A percentile compares a stretch with the other conserved stretches of the same genome.
Conservation (phyloP, 208 protist genomes). For the Acanthamoeba royreba region DNA sequence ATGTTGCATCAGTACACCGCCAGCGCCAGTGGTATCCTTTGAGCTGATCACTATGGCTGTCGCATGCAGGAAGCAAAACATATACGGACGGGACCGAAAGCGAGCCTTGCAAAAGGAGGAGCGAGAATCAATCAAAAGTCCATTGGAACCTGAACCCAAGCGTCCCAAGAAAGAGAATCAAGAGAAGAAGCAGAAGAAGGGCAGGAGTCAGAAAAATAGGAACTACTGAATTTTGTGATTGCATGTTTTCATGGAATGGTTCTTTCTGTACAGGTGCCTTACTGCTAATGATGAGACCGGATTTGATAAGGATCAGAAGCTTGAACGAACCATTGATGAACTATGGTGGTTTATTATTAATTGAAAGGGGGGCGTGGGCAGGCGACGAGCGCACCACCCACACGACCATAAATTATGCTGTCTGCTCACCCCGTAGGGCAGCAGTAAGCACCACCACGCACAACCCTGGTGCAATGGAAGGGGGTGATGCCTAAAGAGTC, state of each 20-base stretch:
- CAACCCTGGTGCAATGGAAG: constrained; percentile 43
- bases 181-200: not conserved
- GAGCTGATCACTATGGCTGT: not conserved
- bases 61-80: not conserved
- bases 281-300: no score
- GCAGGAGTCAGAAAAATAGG: not conserved
- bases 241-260: not conserved
- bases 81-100: not conserved
- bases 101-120: not conserved
- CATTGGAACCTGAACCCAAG: not conserved
- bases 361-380: constrained; percentile 10
- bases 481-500: constrained; percentile 7
- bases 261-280: no score
- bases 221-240: not conserved
- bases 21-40: no score
- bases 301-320: no score
- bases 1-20: no score
- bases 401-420: constrained; percentile 43
- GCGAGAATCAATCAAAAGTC: not conserved
- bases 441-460: constrained; percentile 31
- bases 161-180: not conserved
- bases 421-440: constrained; percentile 30
- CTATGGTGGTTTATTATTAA: no score
- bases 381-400: constrained; percentile 40
- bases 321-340: no score